Conservation (phyloP, 441 rosid species). For the Populus hybrid region DNA sequence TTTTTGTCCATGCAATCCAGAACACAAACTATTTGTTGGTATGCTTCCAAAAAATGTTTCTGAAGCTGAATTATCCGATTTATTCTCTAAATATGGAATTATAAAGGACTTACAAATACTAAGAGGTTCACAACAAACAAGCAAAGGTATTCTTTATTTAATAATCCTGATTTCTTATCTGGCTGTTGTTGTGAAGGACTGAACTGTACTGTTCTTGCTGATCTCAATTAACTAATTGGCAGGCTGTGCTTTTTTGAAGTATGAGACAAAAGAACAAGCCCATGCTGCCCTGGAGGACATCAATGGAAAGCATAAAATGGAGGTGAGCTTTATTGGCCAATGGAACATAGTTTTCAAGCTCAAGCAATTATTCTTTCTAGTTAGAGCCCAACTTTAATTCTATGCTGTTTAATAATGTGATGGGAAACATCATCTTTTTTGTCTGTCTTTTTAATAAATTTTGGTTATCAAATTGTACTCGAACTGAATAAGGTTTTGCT, state of each 20-base stretch:
- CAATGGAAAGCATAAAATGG: conserved; percentile 93
- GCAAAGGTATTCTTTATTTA: conserved; percentile 58
- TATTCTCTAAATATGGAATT: conserved; percentile 75
- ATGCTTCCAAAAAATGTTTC: conserved; percentile 97
- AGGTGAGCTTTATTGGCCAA: conserved; percentile 46
- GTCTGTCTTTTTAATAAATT: too few relatives aligned
- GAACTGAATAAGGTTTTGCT: background rate
- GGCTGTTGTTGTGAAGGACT: conserved; percentile 12
- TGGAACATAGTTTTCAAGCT: background rate
- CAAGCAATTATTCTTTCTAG: background rate
- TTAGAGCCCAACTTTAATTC: background rate
- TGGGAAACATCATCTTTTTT: background rate
- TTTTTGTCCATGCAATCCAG: conserved; percentile 43
- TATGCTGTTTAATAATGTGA: background rate
- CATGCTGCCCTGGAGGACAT: conserved; percentile 76
- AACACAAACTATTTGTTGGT: conserved; percentile 97
- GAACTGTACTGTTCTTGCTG: conserved; percentile 19
- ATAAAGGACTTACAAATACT: conserved; percentile 83
- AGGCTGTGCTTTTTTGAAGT: conserved; percentile 98
- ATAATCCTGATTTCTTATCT: conserved; percentile 5
- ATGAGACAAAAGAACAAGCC: conserved; percentile 94
- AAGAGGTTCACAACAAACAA: conserved; percentile 94
- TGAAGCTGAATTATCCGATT: conserved; percentile 69
- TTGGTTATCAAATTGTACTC: background rate
- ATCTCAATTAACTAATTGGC: conserved; percentile 26